phyloP scores from a whole-genome alignment of 1,139 yeast species.

The Geotrichum phurueaensis region DNA sequence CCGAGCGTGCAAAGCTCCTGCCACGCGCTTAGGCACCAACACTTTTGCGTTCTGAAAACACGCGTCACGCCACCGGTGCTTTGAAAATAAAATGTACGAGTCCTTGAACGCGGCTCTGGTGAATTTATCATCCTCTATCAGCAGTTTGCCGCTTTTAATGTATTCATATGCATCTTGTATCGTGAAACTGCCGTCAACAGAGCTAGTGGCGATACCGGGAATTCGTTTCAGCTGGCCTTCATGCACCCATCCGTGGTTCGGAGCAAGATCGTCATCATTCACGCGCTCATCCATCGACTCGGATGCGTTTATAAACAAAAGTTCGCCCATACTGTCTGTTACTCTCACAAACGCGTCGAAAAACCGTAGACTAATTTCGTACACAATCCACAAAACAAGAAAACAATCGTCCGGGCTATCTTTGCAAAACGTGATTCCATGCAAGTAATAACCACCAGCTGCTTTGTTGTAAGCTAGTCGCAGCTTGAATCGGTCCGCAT shows the following conservation, averaged over 20 bases:
- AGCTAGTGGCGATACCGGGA: neutral
- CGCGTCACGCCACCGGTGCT: neutral
- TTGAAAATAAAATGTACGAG: neutral
- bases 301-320: constrained; percentile 7
- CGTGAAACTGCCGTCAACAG: neutral
- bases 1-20: neutral
- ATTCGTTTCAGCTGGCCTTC: constrained; percentile 5
- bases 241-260: constrained; percentile 14
- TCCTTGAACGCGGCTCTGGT: neutral
- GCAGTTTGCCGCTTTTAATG: neutral
- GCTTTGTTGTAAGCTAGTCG: constrained; percentile 5
- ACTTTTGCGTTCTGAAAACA: constrained; percentile 9
- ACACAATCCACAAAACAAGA: constrained; percentile 1
- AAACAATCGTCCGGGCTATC: constrained; percentile 9
- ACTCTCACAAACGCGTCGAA: constrained; percentile 10
- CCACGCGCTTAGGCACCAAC: constrained; percentile 13
- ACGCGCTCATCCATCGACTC: constrained; percentile 4
- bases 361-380: neutral
- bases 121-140: neutral
- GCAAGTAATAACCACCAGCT: constrained; percentile 11
- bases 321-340: constrained; percentile 13
- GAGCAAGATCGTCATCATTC: constrained; percentile 7
- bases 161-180: constrained; percentile 8
- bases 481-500: neutral
- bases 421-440: constrained; percentile 14